Evolutionary conservation across 257 asterid genomes (phyloP).

Genomic region (Primulina eburnea): DNA sequence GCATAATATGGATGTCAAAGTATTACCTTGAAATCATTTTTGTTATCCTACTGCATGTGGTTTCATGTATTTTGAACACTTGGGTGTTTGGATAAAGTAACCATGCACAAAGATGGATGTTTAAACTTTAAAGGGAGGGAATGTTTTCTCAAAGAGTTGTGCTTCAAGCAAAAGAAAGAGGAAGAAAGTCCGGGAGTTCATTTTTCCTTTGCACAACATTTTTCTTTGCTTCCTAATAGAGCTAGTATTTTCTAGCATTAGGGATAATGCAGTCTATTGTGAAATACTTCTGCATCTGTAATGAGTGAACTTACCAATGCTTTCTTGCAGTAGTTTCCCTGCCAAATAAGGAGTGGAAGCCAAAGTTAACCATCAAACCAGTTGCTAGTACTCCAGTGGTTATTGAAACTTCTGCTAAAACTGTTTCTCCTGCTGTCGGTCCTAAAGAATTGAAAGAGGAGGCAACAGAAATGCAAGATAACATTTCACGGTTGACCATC

Average conservation of each 20-base stretch:
- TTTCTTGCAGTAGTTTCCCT: conserved; percentile 50
- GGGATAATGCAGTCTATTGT: conserved; percentile 2
- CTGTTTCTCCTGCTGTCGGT: conserved; percentile 45
- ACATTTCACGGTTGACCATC: conserved; percentile 42
- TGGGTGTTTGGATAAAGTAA: neutral
- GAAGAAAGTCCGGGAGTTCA: conserved; percentile 2
- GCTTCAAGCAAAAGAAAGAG: neutral
- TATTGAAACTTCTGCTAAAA: conserved; percentile 53
- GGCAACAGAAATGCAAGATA: conserved; percentile 51
- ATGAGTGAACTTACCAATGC: conserved; percentile 27
- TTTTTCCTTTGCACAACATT: neutral
- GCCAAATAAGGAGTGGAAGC: conserved; percentile 94
- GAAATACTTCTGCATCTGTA: neutral
- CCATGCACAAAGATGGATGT: neutral
- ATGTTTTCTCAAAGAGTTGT: neutral
- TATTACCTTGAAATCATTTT: neutral
- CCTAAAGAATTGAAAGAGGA: conserved; percentile 47
- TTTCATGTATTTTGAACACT: neutral
- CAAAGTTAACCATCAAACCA: conserved; percentile 64
- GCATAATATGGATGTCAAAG: conserved; percentile 2
- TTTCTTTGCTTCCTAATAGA: conserved; percentile 15
- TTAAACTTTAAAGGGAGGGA: neutral
- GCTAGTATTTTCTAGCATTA: conserved; percentile 13
- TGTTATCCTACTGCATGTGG: neutral
- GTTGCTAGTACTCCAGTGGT: conserved; percentile 49